These are phyloP conservation scores for Solanum stenotomum DNA, from an alignment of 257 asterid genomes.

Conservation along the genomic window DNA sequence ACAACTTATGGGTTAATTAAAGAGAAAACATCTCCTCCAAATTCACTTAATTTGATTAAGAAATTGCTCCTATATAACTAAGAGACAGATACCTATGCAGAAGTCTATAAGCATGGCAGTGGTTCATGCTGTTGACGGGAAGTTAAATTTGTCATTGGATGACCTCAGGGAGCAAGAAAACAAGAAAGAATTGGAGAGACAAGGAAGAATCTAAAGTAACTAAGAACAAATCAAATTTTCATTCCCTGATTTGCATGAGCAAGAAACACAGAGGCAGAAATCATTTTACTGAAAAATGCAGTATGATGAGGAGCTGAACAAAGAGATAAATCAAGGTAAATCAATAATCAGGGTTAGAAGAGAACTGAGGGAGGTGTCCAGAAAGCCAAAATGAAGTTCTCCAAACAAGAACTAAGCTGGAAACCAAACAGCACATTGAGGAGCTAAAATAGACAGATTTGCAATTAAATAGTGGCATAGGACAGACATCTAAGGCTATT, in stretches of 20 bases:
- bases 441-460: not conserved
- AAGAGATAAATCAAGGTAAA: not conserved
- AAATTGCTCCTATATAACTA: not conserved
- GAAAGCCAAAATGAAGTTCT: not conserved
- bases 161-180: not conserved
- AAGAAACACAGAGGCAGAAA: not conserved
- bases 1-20: not conserved
- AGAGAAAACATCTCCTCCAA: constrained; percentile 1
- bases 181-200: not conserved
- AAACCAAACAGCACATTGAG: not conserved
- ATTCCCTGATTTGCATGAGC: not conserved
- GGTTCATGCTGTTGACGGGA: not conserved
- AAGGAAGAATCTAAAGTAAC: not conserved
- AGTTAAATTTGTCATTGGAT: not conserved
- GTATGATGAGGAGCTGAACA: not conserved
- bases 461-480: not conserved
- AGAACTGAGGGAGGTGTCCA: not conserved
- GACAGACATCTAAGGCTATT: not conserved
- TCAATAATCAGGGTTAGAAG: not conserved
- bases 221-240: not conserved
- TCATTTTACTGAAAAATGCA: not conserved
- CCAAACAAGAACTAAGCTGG: not conserved
- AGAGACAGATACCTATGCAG: not conserved
- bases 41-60: not conserved
- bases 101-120: not conserved